These are phyloP conservation scores for Neocallimastix lanati DNA, from an alignment of 192 early-diverging fungal genomes.

Conservation along the genomic window DNA sequence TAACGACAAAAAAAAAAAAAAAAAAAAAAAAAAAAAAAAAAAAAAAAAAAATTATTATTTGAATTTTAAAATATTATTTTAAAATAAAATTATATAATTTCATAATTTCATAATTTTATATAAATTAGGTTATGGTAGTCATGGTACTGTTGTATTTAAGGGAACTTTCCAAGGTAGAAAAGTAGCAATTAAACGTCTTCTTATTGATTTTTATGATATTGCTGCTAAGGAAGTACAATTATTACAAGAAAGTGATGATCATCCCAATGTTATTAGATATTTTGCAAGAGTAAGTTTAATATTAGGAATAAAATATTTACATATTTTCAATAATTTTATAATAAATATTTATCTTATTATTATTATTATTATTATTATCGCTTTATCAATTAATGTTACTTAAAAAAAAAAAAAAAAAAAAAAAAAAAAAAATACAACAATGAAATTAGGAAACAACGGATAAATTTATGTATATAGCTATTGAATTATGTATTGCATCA, in stretches of 20 bases:
- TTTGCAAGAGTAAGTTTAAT: constrained; percentile 56
- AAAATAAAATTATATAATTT: too few species aligned
- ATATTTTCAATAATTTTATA: too few species aligned
- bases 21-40: too few species aligned
- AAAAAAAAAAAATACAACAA: too few species aligned
- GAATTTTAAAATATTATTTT: too few species aligned
- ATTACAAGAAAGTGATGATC: constrained; percentile 80
- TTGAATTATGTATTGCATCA: constrained; percentile 82
- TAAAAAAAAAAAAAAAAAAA: too few species aligned
- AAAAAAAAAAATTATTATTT: too few species aligned
- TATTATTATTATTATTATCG: too few species aligned
- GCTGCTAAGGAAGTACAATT: constrained; percentile 85
- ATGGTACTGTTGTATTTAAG: constrained; percentile 90
- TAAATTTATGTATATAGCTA: constrained; percentile 89
- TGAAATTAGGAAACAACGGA: constrained; percentile 48
- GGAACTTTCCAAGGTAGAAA: constrained; percentile 80
- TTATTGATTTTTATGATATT: constrained; percentile 90
- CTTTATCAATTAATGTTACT: too few species aligned
- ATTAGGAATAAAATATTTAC: too few species aligned
- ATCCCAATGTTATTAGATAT: constrained; percentile 93
- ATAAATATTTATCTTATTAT: too few species aligned
- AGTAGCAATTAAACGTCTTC: constrained; percentile 83
- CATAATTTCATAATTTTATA: background rate
- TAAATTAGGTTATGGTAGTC: constrained; percentile 60
- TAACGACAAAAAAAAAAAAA: too few species aligned